A percentile compares a stretch with the other conserved stretches of the same genome.
Evolutionary conservation across 164 flowering plant species (phyloP).

Genomic region (Dillenia suffruticosa): DNA sequence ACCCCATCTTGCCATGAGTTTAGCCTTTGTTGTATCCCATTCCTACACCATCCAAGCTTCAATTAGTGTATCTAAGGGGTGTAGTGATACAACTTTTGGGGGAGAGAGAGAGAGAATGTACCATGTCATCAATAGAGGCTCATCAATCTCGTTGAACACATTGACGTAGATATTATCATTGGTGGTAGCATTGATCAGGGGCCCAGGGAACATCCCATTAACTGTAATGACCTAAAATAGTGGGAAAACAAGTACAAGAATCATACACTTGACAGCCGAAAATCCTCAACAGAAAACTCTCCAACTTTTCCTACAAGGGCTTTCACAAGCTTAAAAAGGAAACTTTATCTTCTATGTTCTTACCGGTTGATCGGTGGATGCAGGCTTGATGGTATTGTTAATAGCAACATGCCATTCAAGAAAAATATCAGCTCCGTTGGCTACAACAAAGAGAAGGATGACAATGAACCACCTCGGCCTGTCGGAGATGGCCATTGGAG

Average conservation of each 20-base stretch:
- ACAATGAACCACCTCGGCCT: too few species aligned
- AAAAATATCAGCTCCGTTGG: conserved; percentile 35
- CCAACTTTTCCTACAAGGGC: too few species aligned
- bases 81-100: too few species aligned
- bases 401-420: conserved; percentile 54
- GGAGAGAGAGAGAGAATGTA: conserved; percentile 5
- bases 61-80: neutral
- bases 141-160: conserved; percentile 57
- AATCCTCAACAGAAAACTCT: too few species aligned
- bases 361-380: conserved; percentile 34
- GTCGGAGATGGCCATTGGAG: too few species aligned
- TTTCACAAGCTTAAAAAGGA: too few species aligned
- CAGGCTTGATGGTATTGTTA: conserved; percentile 24
- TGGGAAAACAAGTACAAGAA: neutral
- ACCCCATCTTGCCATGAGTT: conserved; percentile 92
- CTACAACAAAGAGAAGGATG: conserved; percentile 8
- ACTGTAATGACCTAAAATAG: conserved; percentile 54
- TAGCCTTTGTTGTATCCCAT: conserved; percentile 64
- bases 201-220: conserved; percentile 73
- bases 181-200: conserved; percentile 60
- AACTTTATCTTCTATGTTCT: too few species aligned
- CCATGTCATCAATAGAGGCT: conserved; percentile 70
- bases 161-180: conserved; percentile 52
- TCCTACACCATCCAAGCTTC: conserved; percentile 32
- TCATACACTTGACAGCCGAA: too few species aligned